Conservation (phyloP, 805 yeast species). For the Ogataea corticis region DNA sequence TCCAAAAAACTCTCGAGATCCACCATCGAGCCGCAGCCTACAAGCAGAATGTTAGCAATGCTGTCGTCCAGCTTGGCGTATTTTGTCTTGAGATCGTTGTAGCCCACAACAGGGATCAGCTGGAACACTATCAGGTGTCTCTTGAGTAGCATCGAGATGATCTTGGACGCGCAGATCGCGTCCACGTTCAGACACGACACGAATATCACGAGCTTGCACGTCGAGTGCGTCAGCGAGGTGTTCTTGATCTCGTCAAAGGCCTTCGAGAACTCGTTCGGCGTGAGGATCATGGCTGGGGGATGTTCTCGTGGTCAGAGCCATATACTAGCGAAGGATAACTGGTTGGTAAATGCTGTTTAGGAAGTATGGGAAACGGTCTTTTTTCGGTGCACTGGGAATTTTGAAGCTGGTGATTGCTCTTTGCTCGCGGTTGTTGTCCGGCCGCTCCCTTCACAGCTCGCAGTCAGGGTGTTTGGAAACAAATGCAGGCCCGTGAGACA, state of each 20-base stretch:
- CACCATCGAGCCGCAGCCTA: conserved; percentile 94
- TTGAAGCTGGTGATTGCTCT: not conserved
- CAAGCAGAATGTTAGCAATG: conserved; percentile 69
- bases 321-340: not conserved
- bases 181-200: conserved; percentile 91
- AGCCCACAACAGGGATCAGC: conserved; percentile 90
- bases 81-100: conserved; percentile 68
- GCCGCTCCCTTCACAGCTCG: not conserved
- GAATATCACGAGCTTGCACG: conserved; percentile 83
- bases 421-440: not conserved
- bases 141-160: conserved; percentile 68
- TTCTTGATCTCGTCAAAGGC: conserved; percentile 68
- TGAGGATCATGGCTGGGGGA: conserved; percentile 60
- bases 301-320: not conserved
- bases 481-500: not conserved
- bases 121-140: conserved; percentile 85
- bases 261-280: conserved; percentile 63
- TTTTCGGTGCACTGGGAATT: not conserved
- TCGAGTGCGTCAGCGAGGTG: conserved; percentile 85
- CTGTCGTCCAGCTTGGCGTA: conserved; percentile 68
- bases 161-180: conserved; percentile 85
- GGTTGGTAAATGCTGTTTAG: too few species aligned
- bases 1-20: conserved; percentile 78
- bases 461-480: not conserved
- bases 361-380: too few species aligned